These are phyloP conservation scores for Serendipita sp. DNA, from an alignment of 768 basidiomycete species.

Conservation along the genomic window DNA sequence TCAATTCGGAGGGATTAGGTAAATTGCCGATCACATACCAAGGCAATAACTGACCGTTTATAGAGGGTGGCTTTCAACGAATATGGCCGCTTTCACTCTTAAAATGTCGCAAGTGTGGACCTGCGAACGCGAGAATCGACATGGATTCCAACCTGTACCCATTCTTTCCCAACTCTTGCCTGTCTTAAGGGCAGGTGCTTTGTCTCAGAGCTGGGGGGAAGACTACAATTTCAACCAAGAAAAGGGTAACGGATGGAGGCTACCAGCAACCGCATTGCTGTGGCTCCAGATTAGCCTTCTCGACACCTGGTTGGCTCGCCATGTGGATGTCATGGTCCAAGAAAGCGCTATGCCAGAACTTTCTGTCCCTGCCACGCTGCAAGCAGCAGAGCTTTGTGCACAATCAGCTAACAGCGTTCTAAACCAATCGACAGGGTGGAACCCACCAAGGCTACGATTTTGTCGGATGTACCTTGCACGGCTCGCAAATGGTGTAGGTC, in stretches of 20 bases:
- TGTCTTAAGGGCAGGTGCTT: background rate
- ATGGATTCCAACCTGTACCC: background rate
- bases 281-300: conserved; percentile 14
- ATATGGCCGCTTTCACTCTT: conserved; percentile 10
- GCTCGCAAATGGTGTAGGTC: background rate
- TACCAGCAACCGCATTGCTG: conserved; percentile 9
- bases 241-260: conserved; percentile 3
- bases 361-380: background rate
- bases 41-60: background rate
- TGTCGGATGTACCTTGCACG: background rate
- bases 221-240: background rate
- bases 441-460: background rate
- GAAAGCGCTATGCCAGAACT: background rate
- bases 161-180: background rate
- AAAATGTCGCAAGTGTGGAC: conserved; percentile 9
- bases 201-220: background rate
- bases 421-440: background rate
- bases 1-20: conserved; percentile 12
- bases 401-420: background rate
- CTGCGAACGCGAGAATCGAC: background rate
- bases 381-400: background rate
- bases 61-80: conserved; percentile 11
- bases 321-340: conserved; percentile 11
- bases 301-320: conserved; percentile 14
- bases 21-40: background rate